Percentiles rank a stretch among this genome's conserved stretches.
Conservation (phyloP, 208 protist species). For the Acanthamoeba lenticulata region DNA sequence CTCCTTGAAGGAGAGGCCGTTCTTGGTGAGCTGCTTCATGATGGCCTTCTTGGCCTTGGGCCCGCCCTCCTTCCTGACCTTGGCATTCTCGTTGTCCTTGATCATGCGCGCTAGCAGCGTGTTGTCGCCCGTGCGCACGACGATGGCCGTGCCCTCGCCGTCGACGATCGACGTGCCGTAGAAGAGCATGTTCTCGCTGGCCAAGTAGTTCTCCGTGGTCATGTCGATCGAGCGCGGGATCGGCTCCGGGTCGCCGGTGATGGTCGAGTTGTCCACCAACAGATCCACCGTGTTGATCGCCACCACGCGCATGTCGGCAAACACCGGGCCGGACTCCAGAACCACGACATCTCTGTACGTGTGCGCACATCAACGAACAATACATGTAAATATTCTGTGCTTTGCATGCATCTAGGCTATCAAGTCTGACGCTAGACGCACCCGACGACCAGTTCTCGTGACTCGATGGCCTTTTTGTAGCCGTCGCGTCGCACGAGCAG, state of each 20-base stretch:
- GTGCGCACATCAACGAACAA: not conserved
- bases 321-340: not conserved
- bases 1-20: constrained; percentile 28
- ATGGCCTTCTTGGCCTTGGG: constrained; percentile 56
- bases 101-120: constrained; percentile 51
- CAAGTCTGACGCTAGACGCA: not conserved
- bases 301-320: constrained; percentile 42
- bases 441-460: constrained; percentile 36
- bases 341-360: not conserved
- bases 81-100: constrained; percentile 39
- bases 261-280: constrained; percentile 8
- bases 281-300: not conserved
- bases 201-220: constrained; percentile 42
- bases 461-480: not conserved
- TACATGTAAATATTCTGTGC: too few relatives aligned
- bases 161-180: constrained; percentile 31
- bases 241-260: constrained; percentile 53
- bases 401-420: not conserved
- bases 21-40: constrained; percentile 57
- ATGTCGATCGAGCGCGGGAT: not conserved
- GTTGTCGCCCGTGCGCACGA: not conserved
- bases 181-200: constrained; percentile 48
- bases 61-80: constrained; percentile 30
- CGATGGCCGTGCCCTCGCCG: not conserved
- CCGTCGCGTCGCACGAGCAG: constrained; percentile 22